phyloP scores from a whole-genome alignment of 78 protist species.

The Thecamonas trahens region DNA sequence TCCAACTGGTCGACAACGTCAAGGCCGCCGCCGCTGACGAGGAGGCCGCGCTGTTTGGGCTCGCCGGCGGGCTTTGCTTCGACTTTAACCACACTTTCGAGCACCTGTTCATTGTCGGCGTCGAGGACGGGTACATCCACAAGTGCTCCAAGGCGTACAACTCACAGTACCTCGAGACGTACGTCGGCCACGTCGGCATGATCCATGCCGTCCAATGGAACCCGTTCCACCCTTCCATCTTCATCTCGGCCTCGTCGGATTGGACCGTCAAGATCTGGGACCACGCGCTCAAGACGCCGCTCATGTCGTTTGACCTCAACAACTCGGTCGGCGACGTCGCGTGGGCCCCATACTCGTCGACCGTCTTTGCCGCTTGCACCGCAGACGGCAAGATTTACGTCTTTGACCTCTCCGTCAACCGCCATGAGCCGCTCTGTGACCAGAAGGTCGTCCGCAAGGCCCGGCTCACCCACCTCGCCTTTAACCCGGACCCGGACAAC shows the following conservation, averaged over 20 bases:
- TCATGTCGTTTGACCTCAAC: conserved; percentile 52
- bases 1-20: conserved; percentile 1
- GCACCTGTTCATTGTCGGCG: conserved; percentile 71
- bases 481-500: conserved; percentile 49
- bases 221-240: conserved; percentile 54
- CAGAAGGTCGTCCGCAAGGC: conserved; percentile 56
- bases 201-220: conserved; percentile 50
- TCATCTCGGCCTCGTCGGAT: conserved; percentile 66
- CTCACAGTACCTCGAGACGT: conserved; percentile 43
- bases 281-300: conserved; percentile 7
- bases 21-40: background rate
- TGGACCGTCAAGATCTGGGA: conserved; percentile 84
- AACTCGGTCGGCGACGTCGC: conserved; percentile 57
- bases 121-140: conserved; percentile 71
- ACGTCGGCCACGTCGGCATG: conserved; percentile 2
- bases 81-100: conserved; percentile 33
- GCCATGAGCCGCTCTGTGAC: conserved; percentile 63
- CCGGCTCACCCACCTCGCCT: conserved; percentile 66
- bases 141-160: conserved; percentile 75
- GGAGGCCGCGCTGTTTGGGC: conserved; percentile 35
- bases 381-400: conserved; percentile 56
- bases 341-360: conserved; percentile 79
- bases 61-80: conserved; percentile 61
- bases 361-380: conserved; percentile 70
- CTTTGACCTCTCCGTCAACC: conserved; percentile 55